Evolutionary conservation across 163 green algal genomes (phyloP).

Genomic region (Trebouxiophyceae sp.): DNA sequence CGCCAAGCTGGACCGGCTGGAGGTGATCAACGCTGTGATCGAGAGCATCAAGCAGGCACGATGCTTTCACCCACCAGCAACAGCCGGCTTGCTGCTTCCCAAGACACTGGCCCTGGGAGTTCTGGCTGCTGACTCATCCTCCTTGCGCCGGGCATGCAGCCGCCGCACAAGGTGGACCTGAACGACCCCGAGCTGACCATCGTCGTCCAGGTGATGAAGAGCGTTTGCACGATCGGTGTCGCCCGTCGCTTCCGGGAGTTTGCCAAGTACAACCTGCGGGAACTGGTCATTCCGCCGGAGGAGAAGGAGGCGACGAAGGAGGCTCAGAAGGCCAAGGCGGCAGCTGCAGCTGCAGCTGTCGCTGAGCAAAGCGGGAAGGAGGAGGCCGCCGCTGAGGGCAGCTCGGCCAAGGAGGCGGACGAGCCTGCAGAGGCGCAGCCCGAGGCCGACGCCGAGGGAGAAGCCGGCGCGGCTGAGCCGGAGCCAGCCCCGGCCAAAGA

Average conservation of each 20-base stretch:
- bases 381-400: conserved; percentile 10
- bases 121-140: too few relatives aligned
- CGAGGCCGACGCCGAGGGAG: neutral
- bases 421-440: neutral
- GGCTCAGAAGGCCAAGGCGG: too few relatives aligned
- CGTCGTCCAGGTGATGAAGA: conserved; percentile 71
- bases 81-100: too few relatives aligned
- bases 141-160: too few relatives aligned
- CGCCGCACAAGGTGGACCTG: conserved; percentile 69
- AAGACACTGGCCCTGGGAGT: too few relatives aligned
- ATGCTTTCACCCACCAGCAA: neutral
- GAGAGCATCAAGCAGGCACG: conserved; percentile 28
- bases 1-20: conserved; percentile 55
- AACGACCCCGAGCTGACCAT: conserved; percentile 49
- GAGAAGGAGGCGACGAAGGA: conserved; percentile 7
- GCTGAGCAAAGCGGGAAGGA: neutral
- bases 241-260: conserved; percentile 55
- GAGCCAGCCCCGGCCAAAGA: too few relatives aligned
- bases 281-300: conserved; percentile 21
- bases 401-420: neutral
- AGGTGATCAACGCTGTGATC: conserved; percentile 66
- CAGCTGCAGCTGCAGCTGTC: neutral
- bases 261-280: conserved; percentile 58
- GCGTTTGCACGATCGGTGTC: conserved; percentile 45
- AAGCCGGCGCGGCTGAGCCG: too few relatives aligned